Evolutionary conservation across 345 rosid species (phyloP).

Genomic region (Euphorbia tirucalli): DNA sequence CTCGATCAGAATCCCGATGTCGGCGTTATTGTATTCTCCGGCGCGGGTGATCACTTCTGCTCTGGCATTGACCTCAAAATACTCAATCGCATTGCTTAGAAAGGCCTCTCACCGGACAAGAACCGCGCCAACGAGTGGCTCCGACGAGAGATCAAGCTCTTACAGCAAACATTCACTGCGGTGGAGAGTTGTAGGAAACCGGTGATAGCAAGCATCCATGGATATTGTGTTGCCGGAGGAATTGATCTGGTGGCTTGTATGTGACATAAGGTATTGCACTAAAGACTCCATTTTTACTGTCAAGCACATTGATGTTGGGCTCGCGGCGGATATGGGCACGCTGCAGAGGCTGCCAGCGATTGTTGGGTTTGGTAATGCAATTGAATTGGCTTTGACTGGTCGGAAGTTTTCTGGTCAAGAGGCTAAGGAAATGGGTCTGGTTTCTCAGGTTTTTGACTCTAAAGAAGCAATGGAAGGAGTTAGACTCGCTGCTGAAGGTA

Average conservation of each 20-base stretch:
- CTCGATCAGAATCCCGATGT: constrained; percentile 64
- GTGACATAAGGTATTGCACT: too few relatives aligned
- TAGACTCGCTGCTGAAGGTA: constrained; percentile 54
- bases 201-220: constrained; percentile 61
- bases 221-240: constrained; percentile 76
- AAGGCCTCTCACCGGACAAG: constrained; percentile 32
- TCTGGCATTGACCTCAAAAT: constrained; percentile 65
- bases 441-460: constrained; percentile 59
- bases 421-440: constrained; percentile 73
- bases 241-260: constrained; percentile 65
- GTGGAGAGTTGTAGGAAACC: constrained; percentile 80
- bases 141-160: constrained; percentile 48
- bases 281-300: constrained; percentile 63
- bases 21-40: constrained; percentile 52
- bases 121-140: constrained; percentile 50
- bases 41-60: constrained; percentile 72
- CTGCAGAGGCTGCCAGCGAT: constrained; percentile 76
- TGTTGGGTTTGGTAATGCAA: constrained; percentile 66
- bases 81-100: constrained; percentile 22
- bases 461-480: constrained; percentile 52
- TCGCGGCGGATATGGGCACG: constrained; percentile 81
- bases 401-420: constrained; percentile 57
- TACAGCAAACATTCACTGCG: constrained; percentile 69
- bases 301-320: constrained; percentile 63
- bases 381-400: too few relatives aligned